phyloP scores from a whole-genome alignment of 257 asterid species.

The Gentiana dahurica region DNA sequence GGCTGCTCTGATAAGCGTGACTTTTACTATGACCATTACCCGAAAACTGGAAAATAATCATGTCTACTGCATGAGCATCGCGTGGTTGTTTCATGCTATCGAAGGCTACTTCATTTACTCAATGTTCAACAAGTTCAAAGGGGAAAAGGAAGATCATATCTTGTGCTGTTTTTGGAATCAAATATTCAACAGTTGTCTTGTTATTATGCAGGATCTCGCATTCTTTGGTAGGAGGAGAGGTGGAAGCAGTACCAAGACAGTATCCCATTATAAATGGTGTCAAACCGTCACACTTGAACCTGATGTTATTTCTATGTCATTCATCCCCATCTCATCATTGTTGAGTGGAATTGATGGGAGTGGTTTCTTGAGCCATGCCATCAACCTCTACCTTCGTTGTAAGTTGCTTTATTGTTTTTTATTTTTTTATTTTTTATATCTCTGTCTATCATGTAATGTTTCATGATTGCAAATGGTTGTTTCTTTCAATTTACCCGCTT shows the following conservation, averaged over 20 bases:
- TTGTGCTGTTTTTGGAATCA: not conserved
- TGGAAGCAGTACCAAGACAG: constrained; percentile 42
- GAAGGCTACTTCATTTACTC: not conserved
- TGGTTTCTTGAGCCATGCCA: constrained; percentile 75
- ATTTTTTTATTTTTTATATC: too few relatives aligned
- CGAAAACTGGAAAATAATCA: too few relatives aligned
- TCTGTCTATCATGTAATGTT: too few relatives aligned
- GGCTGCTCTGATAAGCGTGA: too few relatives aligned
- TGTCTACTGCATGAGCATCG: too few relatives aligned
- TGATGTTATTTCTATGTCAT: constrained; percentile 62
- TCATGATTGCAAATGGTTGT: constrained; percentile 3
- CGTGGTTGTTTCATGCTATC: not conserved
- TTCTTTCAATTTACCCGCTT: constrained; percentile 1
- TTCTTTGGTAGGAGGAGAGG: constrained; percentile 70
- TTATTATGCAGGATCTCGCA: constrained; percentile 47
- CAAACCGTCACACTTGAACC: constrained; percentile 74
- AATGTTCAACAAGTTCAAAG: not conserved
- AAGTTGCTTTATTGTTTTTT: constrained; percentile 20
- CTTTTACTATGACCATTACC: too few relatives aligned
- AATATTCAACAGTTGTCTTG: constrained; percentile 1
- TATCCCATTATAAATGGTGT: constrained; percentile 58
- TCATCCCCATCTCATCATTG: constrained; percentile 67
- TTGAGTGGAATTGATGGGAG: constrained; percentile 71
- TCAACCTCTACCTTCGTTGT: constrained; percentile 71
- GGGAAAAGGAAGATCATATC: not conserved